phyloP scores from a whole-genome alignment of 1,284 basidiomycete genomes.

The Coniophora puteana region DNA sequence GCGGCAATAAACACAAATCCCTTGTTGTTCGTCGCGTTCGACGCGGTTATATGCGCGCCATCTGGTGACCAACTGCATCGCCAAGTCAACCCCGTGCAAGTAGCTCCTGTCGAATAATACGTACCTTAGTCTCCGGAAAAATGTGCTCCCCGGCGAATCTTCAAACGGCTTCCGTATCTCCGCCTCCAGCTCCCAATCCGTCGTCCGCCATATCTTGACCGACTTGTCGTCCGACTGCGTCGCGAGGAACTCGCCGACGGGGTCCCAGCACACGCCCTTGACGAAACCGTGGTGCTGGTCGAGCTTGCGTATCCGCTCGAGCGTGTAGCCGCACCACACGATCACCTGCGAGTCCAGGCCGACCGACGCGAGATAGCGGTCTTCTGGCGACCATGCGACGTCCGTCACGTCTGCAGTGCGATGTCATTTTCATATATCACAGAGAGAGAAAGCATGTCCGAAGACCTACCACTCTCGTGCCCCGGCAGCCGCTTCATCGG shows the following conservation, averaged over 20 bases:
- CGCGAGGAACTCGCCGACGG: slow-evolving; percentile 93
- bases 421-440: slow-evolving; percentile 1
- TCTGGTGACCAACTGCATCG: slow-evolving; percentile 91
- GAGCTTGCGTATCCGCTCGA: slow-evolving; percentile 81
- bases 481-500: slow-evolving; percentile 88
- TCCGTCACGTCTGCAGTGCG: slow-evolving; percentile 81
- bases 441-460: neutral
- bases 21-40: slow-evolving; percentile 94
- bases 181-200: slow-evolving; percentile 85
- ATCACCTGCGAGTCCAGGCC: slow-evolving; percentile 90
- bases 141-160: slow-evolving; percentile 92
- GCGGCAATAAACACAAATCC: slow-evolving; percentile 97
- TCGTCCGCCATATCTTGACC: slow-evolving; percentile 95
- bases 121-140: slow-evolving; percentile 89
- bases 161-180: slow-evolving; percentile 89
- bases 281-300: slow-evolving; percentile 95
- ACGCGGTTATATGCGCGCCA: slow-evolving; percentile 95
- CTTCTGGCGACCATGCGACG: slow-evolving; percentile 91
- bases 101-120: slow-evolving; percentile 4
- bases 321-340: slow-evolving; percentile 89
- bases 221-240: slow-evolving; percentile 97
- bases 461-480: slow-evolving; percentile 80
- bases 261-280: slow-evolving; percentile 98
- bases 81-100: slow-evolving; percentile 4
- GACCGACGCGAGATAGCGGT: slow-evolving; percentile 90